Base-by-base conservation (phyloP, 345 rosid species). In the Chamaenerion angustifolium region DNA sequence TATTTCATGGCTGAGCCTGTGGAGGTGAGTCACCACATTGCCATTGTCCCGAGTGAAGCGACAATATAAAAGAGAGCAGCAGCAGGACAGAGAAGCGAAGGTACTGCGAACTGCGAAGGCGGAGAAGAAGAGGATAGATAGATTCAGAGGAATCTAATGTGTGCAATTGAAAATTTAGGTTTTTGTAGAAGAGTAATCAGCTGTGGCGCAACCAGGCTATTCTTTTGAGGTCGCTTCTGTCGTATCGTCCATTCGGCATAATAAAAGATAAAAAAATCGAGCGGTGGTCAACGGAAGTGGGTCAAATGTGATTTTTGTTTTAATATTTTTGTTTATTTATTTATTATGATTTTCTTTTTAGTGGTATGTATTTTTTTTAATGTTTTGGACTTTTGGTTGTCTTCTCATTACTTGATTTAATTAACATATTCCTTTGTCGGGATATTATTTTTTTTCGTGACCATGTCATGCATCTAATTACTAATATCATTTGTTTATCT, bases 161-260 rank as follows among this genome's bases (percentile, higher is more conserved):
- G 37, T 48, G 49, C 23, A 55, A 23, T 47, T 55, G 58, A 37
- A 48, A 40, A 11, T 44, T 62, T 68, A 73, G 70, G 64, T 68
- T 69, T 67, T 62, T 62, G 54, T 7, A 31, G 12, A 42, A 16
- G 21, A 14, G 12, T 50, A 18, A 50, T 50, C 54, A 16, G 19
- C 17, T 50, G 43, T 40, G 42, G 6, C 16, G 40, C 11, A 31
- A 16, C 21, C 54, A 21, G 14, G 15, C 16, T 2, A 23, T 2
- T 12, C 37, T 50, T 19, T 18, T 50, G 40, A 16, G 43, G 40
- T 42, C 27, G 17, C 43, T 25, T 40, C 12, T 42, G 23, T 6
- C 25, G 4, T 21, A 21, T 21, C n/a, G 53, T 49, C 53, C 53
- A 7, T 49, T 27, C 5, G 17, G 40, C 40, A 6, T 9, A n/a